These are phyloP conservation scores for Fraxinus xanthoxyloides DNA, from an alignment of 305 asterid genomes.

Conservation along the genomic window DNA sequence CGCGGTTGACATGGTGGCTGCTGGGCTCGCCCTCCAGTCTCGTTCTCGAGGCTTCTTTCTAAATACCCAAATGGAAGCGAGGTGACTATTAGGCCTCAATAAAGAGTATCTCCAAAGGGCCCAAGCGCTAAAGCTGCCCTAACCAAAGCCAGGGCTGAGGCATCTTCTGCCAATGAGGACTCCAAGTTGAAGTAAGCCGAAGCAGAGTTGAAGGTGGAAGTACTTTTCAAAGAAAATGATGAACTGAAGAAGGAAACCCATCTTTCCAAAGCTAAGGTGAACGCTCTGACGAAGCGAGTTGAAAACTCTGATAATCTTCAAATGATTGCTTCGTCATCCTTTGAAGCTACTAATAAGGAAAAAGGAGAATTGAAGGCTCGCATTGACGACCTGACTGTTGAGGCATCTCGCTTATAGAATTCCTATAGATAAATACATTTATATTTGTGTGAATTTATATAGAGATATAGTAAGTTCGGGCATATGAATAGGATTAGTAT, in stretches of 20 bases:
- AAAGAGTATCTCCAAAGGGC: not conserved
- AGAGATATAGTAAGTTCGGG: too few species aligned
- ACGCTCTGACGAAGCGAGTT: not conserved
- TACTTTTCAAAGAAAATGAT: not conserved
- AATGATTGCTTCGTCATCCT: not conserved
- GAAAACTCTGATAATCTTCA: not conserved
- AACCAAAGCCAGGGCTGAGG: not conserved
- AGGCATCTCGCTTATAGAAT: too few species aligned
- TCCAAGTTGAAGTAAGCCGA: not conserved
- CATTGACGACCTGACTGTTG: not conserved
- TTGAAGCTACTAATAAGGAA: not conserved
- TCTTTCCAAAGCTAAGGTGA: not conserved
- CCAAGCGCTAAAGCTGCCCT: not conserved
- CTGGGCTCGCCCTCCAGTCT: not conserved
- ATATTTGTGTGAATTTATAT: too few species aligned
- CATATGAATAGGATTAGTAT: too few species aligned
- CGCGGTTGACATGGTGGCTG: not conserved
- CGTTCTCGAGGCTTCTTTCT: not conserved
- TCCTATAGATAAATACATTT: too few species aligned
- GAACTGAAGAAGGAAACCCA: not conserved
- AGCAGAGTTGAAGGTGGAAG: not conserved
- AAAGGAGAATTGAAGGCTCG: not conserved
- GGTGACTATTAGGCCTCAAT: not conserved
- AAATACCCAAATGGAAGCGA: not conserved
- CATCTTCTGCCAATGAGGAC: not conserved